Evolutionary conservation across 2,329 filamentous ascomycete genomes (phyloP).

Genomic region (Juglanconis juglandina): DNA sequence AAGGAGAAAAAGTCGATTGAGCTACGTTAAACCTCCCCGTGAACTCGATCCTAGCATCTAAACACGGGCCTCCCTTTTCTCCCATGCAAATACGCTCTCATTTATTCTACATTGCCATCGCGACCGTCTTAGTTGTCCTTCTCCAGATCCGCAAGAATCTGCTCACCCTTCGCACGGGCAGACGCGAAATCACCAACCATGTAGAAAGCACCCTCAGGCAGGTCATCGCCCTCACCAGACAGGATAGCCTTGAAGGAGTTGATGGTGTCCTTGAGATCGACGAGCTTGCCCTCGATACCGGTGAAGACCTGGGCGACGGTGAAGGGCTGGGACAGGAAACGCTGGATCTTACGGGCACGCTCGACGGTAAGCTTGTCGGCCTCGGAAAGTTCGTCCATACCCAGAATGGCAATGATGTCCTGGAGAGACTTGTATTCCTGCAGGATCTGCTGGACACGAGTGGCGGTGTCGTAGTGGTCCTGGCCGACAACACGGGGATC

Average conservation of each 20-base stretch:
- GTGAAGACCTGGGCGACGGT: conserved; percentile 81
- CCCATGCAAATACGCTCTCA: conserved; percentile 25
- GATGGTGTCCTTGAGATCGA: conserved; percentile 99
- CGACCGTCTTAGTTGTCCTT: conserved; percentile 39
- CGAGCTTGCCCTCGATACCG: conserved; percentile 91
- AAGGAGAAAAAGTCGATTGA: conserved; percentile 52
- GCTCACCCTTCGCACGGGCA: conserved; percentile 95
- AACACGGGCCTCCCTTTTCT: conserved; percentile 47
- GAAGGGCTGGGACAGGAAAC: conserved; percentile 99
- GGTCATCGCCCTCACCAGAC: conserved; percentile 88
- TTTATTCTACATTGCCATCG: conserved; percentile 29
- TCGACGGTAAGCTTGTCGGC: conserved; percentile 99
- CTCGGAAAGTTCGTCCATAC: conserved; percentile 99
- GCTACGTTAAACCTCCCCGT: conserved; percentile 46
- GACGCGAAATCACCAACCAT: conserved; percentile 97
- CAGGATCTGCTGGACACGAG: conserved; percentile 96
- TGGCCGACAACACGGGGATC: conserved; percentile 98
- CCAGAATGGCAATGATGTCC: conserved; percentile 99
- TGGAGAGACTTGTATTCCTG: conserved; percentile 99
- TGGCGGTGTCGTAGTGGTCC: conserved; percentile 94
- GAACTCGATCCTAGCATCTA: conserved; percentile 54
- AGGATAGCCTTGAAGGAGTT: conserved; percentile 96
- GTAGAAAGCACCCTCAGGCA: conserved; percentile 93
- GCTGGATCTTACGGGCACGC: conserved; percentile 99
- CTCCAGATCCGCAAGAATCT: conserved; percentile 97